phyloP scores from a whole-genome alignment of 306 rosid genomes.

The Arachis hypogaea region DNA sequence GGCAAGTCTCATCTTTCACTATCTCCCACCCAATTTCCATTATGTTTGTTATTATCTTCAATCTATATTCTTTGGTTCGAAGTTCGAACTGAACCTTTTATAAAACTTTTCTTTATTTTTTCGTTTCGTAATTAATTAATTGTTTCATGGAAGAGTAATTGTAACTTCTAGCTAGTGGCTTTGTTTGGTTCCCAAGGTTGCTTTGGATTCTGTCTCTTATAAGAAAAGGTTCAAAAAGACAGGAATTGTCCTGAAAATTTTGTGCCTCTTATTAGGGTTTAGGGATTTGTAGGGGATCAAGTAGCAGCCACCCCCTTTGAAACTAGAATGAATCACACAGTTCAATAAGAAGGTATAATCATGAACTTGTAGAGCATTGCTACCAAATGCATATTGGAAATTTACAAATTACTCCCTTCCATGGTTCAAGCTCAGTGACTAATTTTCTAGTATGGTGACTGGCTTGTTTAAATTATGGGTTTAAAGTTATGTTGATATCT shows the following conservation, averaged over 20 bases:
- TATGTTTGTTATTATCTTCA: not conserved
- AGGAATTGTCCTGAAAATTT: too few species aligned
- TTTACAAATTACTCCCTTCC: not conserved
- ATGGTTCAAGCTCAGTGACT: not conserved
- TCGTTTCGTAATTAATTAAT: too few species aligned
- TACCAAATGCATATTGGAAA: not conserved
- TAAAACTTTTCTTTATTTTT: not conserved
- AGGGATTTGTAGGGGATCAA: not conserved
- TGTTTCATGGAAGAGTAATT: too few species aligned
- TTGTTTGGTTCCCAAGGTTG: too few species aligned
- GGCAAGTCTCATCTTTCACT: conserved; percentile 37
- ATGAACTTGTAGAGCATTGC: not conserved
- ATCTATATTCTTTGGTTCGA: not conserved
- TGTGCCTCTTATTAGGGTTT: not conserved
- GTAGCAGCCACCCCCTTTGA: not conserved
- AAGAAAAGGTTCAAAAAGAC: too few species aligned
- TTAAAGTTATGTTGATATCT: not conserved
- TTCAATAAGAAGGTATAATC: not conserved
- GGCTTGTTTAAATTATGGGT: not conserved
- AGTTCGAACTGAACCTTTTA: not conserved
- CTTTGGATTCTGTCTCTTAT: too few species aligned
- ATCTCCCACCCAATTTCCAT: not conserved
- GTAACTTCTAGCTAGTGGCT: too few species aligned
- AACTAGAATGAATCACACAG: not conserved
- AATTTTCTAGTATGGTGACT: not conserved